Evolutionary conservation across 345 rosid species (phyloP).

Genomic region (Dimocarpus longan): DNA sequence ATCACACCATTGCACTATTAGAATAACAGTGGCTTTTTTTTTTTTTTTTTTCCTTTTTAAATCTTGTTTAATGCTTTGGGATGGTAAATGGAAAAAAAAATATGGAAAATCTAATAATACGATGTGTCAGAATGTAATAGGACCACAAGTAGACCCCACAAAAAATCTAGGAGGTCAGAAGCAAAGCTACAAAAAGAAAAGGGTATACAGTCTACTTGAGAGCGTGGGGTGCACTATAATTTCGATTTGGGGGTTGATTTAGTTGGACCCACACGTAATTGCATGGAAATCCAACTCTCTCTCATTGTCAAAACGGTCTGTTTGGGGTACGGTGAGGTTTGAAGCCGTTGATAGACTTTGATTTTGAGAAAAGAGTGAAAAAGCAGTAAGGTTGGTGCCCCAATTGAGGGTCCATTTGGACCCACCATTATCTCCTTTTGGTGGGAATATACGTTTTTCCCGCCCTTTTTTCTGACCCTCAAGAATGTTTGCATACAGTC

Average conservation of each 20-base stretch:
- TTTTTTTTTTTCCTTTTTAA: not conserved
- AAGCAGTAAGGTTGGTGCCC: conserved; percentile 1
- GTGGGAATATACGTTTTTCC: conserved; percentile 21
- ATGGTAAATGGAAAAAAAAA: not conserved
- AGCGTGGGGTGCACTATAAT: conserved; percentile 23
- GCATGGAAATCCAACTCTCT: not conserved
- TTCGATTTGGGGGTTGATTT: not conserved
- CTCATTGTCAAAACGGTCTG: not conserved
- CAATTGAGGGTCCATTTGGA: conserved; percentile 1
- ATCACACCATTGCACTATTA: no score
- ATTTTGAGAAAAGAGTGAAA: not conserved
- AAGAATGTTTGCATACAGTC: no score
- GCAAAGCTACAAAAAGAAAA: not conserved
- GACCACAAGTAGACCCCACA: conserved; percentile 7
- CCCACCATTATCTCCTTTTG: conserved; percentile 18
- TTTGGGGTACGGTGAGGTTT: not conserved
- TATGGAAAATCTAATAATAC: not conserved
- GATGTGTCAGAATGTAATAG: conserved; percentile 13
- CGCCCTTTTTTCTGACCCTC: conserved; percentile 39
- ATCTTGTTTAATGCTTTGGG: not conserved
- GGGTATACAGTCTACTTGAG: not conserved
- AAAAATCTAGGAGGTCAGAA: not conserved
- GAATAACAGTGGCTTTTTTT: not conserved
- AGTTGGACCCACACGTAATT: conserved; percentile 22
- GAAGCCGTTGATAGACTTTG: conserved; percentile 24